Conservation (phyloP, 164 flowering plant genomes). For the Aristolochia contorta region DNA sequence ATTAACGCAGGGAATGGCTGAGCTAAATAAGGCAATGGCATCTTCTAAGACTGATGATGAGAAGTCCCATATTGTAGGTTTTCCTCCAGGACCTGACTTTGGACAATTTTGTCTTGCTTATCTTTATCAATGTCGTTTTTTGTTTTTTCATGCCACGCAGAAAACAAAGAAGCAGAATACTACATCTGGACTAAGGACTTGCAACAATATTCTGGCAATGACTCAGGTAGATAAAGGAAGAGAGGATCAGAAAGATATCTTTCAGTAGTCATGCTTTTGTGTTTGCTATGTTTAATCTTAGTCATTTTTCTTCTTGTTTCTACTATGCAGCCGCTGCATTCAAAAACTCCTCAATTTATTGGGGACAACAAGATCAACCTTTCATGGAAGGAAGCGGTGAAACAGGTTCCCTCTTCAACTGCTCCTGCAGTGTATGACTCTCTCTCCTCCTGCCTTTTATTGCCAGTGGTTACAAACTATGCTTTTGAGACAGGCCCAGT, state of each 20-base stretch:
- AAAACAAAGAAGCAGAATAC: constrained; percentile 69
- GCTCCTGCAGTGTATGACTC: constrained; percentile 41
- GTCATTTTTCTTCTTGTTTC: neutral
- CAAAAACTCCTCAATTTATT: constrained; percentile 73
- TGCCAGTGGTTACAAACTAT: no score
- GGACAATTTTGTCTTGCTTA: neutral
- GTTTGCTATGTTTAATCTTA: neutral
- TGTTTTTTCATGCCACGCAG: constrained; percentile 27
- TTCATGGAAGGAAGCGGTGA: constrained; percentile 88
- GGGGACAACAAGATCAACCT: constrained; percentile 78
- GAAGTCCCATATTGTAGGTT: constrained; percentile 64
- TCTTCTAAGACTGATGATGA: constrained; percentile 81
- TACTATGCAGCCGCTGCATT: constrained; percentile 54
- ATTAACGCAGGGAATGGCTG: constrained; percentile 83
- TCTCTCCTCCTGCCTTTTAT: no score
- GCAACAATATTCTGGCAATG: constrained; percentile 90
- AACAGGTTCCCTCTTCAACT: constrained; percentile 33
- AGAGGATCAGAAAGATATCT: neutral
- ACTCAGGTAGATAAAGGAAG: constrained; percentile 45
- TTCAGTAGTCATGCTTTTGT: neutral
- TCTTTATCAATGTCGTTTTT: neutral
- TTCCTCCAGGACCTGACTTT: constrained; percentile 1
- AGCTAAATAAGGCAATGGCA: constrained; percentile 73
- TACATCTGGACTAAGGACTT: constrained; percentile 73
- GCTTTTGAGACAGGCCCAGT: no score